Conservation (phyloP, 257 asterid species). For the Solanum acaule region DNA sequence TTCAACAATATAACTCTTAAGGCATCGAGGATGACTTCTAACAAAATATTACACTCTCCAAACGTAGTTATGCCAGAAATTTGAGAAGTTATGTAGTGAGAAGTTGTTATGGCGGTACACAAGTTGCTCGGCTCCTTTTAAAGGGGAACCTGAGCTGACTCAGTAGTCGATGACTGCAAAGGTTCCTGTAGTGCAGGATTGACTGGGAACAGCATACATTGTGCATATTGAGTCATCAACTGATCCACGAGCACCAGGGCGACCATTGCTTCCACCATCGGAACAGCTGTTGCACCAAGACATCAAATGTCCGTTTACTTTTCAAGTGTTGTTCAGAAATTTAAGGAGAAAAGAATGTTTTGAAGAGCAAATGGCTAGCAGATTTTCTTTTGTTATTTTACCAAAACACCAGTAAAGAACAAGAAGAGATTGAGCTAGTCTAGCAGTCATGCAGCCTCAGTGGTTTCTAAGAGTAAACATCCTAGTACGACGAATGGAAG, state of each 20-base stretch:
- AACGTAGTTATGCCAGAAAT: background rate
- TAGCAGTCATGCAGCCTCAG: background rate
- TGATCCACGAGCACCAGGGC: conserved; percentile 91
- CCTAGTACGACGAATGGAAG: background rate
- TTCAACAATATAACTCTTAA: background rate
- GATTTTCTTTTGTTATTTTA: background rate
- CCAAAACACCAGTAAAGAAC: background rate
- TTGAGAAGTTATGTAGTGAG: background rate
- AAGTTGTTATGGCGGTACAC: background rate
- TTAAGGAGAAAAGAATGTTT: background rate
- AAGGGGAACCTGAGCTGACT: conserved; percentile 30
- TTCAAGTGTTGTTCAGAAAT: background rate
- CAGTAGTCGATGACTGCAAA: conserved; percentile 11
- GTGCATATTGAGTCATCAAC: conserved; percentile 85
- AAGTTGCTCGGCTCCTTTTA: background rate
- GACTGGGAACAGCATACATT: conserved; percentile 69
- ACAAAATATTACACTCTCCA: background rate
- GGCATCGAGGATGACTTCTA: background rate
- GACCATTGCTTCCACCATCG: conserved; percentile 96
- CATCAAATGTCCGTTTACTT: background rate
- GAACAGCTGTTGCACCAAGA: conserved; percentile 59
- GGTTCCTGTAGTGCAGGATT: conserved; percentile 80
- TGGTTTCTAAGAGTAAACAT: background rate
- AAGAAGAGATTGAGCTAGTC: background rate
- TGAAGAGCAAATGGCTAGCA: background rate